Base-by-base conservation (phyloP, 768 basidiomycete species). In the Boletus subcaerulescens region DNA sequence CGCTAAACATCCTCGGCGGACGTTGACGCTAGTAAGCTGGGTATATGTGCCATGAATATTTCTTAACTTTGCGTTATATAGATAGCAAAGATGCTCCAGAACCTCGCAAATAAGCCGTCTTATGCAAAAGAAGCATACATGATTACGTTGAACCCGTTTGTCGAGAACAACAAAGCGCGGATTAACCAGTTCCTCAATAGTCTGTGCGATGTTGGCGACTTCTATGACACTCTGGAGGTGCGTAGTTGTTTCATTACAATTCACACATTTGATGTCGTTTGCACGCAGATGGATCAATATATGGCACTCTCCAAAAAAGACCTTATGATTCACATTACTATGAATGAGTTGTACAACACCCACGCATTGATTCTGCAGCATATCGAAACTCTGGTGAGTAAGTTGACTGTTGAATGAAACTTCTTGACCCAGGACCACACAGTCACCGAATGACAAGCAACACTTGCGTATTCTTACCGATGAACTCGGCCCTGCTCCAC, bases 21-120 rank as follows among this genome's bases (percentile, higher is more conserved):
- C 97, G 11, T 77, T 99, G 67, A 99, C 97, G 12, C 78, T 99
- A 70, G 90, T 82, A 56, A 53, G 76, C 66, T 29, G 29, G 29
- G 8, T 29, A 29, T 29, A 20, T 26, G 14, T 7, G 9, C 11
- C 26, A 17, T 20, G 35, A 22, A 33, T 41, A 52, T 18, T 36
- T 20, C 14, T 56, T 52, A 38, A 54, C 51, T 15, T 60, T 22
- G 46, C 53, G 17, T 42, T 46, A 35, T 24, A 49, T 43, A 97
- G 93, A 98, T 99, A 65, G 97, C 97, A 45, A 99, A 99, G 78
- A 98, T 99, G 97, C 77, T 99, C 52, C 97, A 99, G 74, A 99
- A 99, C 72, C 79, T 99, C 48, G 97, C 97, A 6, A 99, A 99
- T 74, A 98, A 98, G 73, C 97, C 97, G 2, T 94, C 90, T 4